These are phyloP conservation scores for Zymoseptoria brevis DNA, from an alignment of 2,329 filamentous ascomycete genomes.

Conservation along the genomic window DNA sequence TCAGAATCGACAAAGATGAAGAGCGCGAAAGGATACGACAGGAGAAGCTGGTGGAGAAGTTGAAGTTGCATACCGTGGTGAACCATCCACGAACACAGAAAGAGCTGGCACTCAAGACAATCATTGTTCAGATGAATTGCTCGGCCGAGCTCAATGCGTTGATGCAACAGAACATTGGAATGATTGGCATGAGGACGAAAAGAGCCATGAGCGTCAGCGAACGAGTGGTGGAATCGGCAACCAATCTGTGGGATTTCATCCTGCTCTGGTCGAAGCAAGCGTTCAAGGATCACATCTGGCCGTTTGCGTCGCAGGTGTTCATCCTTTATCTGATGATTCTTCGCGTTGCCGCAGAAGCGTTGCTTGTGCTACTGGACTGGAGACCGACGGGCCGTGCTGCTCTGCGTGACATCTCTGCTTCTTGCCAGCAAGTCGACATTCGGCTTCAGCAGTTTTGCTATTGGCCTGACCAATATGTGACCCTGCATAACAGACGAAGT, in stretches of 20 bases:
- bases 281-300: conserved; percentile 68
- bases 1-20: conserved; percentile 63
- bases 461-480: conserved; percentile 95
- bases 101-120: conserved; percentile 69
- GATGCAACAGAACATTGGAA: conserved; percentile 77
- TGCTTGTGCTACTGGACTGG: conserved; percentile 78
- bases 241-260: conserved; percentile 71
- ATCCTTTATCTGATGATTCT: conserved; percentile 72
- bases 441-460: conserved; percentile 97
- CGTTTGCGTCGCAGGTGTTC: conserved; percentile 62
- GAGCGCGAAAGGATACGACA: conserved; percentile 57
- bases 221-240: conserved; percentile 86
- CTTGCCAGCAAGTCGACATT: conserved; percentile 94
- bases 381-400: conserved; percentile 69
- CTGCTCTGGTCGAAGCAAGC: conserved; percentile 61
- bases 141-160: conserved; percentile 80
- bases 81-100: conserved; percentile 70
- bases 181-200: conserved; percentile 73
- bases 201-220: conserved; percentile 88
- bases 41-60: conserved; percentile 68
- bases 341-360: conserved; percentile 68
- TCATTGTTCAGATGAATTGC: conserved; percentile 93
- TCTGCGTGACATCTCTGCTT: conserved; percentile 90
- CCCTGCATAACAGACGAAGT: conserved; percentile 75
- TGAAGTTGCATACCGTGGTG: conserved; percentile 79